Evolutionary conservation across 306 rosid species (phyloP), one percentile per base, ranked within the genome.

Genomic region (Quercus berberidifolia): DNA sequence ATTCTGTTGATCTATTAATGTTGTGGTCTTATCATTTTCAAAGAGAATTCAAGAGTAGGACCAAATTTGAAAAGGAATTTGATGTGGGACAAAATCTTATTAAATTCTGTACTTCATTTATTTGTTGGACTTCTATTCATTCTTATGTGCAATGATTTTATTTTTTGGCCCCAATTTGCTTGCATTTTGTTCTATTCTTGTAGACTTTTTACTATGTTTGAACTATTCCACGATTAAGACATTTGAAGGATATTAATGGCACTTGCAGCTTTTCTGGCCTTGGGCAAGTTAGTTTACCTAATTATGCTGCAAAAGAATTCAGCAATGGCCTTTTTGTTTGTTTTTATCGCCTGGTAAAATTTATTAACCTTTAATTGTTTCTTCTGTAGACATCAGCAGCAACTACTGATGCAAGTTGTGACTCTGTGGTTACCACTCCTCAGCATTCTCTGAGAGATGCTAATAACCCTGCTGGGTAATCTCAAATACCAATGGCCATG

Each of bases 401-500:
- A 86, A 85, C 91, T 31, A 88, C 96, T 51, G 99, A 93, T 89
- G 98, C 96, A 74, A 95, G 96, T 80, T 89, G 96, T 73, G 98
- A 95, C 76, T 95, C 99, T 51, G 94, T 86, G 83, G 97, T 86
- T 57, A 91, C 97, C 33, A 90, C 96, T 64, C 95, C 97, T 75
- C 99, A 91, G 73, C 88, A 88, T 74, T 70, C 96, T 43, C 83
- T 88, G 55, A 91, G 92, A 87, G 97, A 95, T 90, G 96, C 98
- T 81, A 95, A 73, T 85, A 92, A 90, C 76, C 97, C 99, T 90
- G 99, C 99, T 90, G 97, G 97, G 99, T 94, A 94, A 84, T 72
- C 78, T 87, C 18, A 52, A 14, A 51, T 54, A 43, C 75, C 11
- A 35, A 33, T 76, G 55, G 54, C 60, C 14, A 21, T 73, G 56